These are phyloP conservation scores for Russula sp. DNA, from an alignment of 768 basidiomycete species.

Conservation along the genomic window DNA sequence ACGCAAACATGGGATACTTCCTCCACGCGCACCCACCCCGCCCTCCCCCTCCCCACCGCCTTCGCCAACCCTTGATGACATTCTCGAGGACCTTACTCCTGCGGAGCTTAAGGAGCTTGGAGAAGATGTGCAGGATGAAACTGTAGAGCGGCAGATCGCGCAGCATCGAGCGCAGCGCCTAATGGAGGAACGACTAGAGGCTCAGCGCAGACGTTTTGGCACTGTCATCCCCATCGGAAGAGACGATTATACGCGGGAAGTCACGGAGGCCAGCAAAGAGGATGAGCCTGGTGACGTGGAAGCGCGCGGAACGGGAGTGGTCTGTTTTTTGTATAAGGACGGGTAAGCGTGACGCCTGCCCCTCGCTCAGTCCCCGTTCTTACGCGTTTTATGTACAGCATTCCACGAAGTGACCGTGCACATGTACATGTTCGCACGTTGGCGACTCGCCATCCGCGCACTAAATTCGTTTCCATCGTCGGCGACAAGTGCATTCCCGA, in stretches of 20 bases:
- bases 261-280: constrained; percentile 83
- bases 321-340: constrained; percentile 94
- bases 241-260: constrained; percentile 91
- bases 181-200: constrained; percentile 49
- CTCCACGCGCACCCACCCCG: constrained; percentile 60
- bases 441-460: constrained; percentile 77
- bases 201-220: constrained; percentile 68
- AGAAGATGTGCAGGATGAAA: constrained; percentile 71
- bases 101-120: constrained; percentile 59
- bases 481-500: constrained; percentile 96
- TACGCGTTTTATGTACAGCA: constrained; percentile 35
- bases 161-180: constrained; percentile 57
- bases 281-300: constrained; percentile 57
- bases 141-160: constrained; percentile 66
- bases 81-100: constrained; percentile 55
- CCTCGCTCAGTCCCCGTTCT: not conserved
- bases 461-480: constrained; percentile 94
- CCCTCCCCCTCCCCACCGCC: constrained; percentile 77
- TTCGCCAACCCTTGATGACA: constrained; percentile 61
- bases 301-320: constrained; percentile 79
- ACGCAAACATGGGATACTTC: constrained; percentile 86
- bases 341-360: constrained; percentile 47
- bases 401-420: constrained; percentile 74
- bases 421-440: constrained; percentile 61
- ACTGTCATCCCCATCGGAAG: constrained; percentile 81